Base-by-base conservation (phyloP, 1,139 yeast species). In the Lodderomyces orthopsilosis region DNA sequence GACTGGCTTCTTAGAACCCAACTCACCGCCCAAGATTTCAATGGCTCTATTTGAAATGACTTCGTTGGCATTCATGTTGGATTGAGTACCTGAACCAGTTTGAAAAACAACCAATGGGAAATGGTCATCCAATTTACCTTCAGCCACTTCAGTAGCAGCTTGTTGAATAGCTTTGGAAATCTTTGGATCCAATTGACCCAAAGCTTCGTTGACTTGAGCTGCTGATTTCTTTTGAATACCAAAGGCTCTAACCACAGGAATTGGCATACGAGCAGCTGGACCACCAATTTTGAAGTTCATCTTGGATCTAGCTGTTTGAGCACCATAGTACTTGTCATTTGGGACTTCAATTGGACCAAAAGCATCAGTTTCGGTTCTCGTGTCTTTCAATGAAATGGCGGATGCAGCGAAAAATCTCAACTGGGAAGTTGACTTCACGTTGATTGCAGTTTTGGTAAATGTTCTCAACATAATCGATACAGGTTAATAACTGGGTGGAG, bases 41-140 rank as follows among this genome's bases (percentile, higher is more conserved):
- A 93, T 93, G 54, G 98, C 98, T 59, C 98, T 81, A 79, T 93
- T 94, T 44, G 97, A 89, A 60, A 93, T 93, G 54, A 93, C 98
- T 73, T 93, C 98, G 66, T 93, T 93, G 61, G 98, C 96, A 68
- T 93, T 91, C 98, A 93, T 93, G 77, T 93, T 93, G 52, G 95
- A 85, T 72, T 93, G 98, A 49, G 98, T 93, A 65, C 98, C 98
- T 15, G 96, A 88, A 46, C 98, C 98, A 47, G 98, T 93, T 75
- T 93, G 98, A 83, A 88, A 93, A 40, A 93, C 97, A 50, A 93
- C 98, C 65, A 93, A 78, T 47, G 98, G 98, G 83, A 93, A 93
- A 66, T 94, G 96, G 54, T 85, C 96, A 52, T 83, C 79, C 63
- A 93, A 79, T 66, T 90, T 87, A 54, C 98, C 98, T 56, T 84